phyloP scores from a whole-genome alignment of 352 stramenopile species.

The Pythium guiyangense region DNA sequence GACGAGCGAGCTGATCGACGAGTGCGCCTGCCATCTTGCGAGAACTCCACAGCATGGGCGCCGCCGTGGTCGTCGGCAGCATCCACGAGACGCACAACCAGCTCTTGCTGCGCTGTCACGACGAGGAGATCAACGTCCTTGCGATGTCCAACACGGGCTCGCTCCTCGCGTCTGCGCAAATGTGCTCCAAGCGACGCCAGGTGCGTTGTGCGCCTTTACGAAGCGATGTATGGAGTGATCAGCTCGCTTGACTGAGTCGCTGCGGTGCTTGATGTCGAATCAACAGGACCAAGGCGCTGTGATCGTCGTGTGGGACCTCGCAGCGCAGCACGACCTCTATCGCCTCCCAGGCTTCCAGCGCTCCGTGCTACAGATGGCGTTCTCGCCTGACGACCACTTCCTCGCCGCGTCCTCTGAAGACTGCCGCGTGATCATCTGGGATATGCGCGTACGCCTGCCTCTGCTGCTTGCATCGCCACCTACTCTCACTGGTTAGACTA shows the following conservation, averaged over 20 bases:
- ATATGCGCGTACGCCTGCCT: slow-evolving; percentile 44
- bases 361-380: slow-evolving; percentile 59
- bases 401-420: slow-evolving; percentile 63
- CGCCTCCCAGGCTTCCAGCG: slow-evolving; percentile 54
- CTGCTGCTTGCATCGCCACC: background rate
- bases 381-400: slow-evolving; percentile 76
- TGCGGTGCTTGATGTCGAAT: background rate
- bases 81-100: slow-evolving; percentile 43
- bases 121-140: slow-evolving; percentile 52
- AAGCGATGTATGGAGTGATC: too few relatives aligned
- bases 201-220: background rate
- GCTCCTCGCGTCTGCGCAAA: slow-evolving; percentile 44
- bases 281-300: slow-evolving; percentile 28
- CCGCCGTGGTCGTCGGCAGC: slow-evolving; percentile 42
- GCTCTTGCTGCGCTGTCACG: slow-evolving; percentile 44
- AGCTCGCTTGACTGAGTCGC: background rate
- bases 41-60: slow-evolving; percentile 33
- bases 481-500: too few relatives aligned
- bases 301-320: slow-evolving; percentile 52
- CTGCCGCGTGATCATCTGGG: slow-evolving; percentile 65
- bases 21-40: background rate
- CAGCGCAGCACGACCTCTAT: slow-evolving; percentile 36
- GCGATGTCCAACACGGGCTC: slow-evolving; percentile 31
- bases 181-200: slow-evolving; percentile 29
- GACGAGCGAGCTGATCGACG: background rate